Base-by-base conservation (phyloP, 768 basidiomycete species). In the Cytidiella melzeri region DNA sequence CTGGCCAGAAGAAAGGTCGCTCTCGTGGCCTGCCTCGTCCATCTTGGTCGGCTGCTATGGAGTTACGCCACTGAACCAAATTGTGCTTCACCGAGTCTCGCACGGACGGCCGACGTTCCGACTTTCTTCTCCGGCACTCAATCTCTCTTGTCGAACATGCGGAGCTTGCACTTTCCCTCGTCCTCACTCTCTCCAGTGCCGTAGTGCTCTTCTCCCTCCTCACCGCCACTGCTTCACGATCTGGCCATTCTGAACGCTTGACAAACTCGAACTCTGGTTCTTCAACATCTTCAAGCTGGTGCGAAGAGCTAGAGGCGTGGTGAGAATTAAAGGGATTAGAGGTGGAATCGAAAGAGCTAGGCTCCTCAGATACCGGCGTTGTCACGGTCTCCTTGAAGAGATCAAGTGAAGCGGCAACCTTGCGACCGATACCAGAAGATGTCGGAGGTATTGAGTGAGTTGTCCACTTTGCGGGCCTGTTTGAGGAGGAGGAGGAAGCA, bases 181-280 rank as follows among this genome's bases (percentile, higher is more conserved):
- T 75, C 59, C 69, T 71, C 15, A 74, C 69, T 18, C 77, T 73
- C 50, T 84, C 80, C 47, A 85, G 62, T 19, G 71, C 73, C 18
- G 80, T 78, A 28, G 74, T 70, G 60, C 86, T 88, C 64, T 76
- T 80, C 61, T 86, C 83, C 50, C 86, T 72, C 49, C 86, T 73
- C 43, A 82, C 69, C 18, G 82, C 84, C 48, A 81, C 84, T 4
- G 78, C 71, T 67, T 88, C 88, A 36, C 84, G 78, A 63, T 87
- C 87, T 1, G 84, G 86, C 89, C 89, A 90, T 55, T 87, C 88
- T 13, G 89, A 81, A 38, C 88, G 79, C 62, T 87, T 89, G 41
- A 90, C 85, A 57, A 88, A 89, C 69, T 89, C 79, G 60, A 81
- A 89, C 60, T 82, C 76, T 15, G 85, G 75, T 53, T 84, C 77